Base-by-base conservation (phyloP, 2,329 filamentous ascomycete genomes). In the Colletotrichum sidae region DNA sequence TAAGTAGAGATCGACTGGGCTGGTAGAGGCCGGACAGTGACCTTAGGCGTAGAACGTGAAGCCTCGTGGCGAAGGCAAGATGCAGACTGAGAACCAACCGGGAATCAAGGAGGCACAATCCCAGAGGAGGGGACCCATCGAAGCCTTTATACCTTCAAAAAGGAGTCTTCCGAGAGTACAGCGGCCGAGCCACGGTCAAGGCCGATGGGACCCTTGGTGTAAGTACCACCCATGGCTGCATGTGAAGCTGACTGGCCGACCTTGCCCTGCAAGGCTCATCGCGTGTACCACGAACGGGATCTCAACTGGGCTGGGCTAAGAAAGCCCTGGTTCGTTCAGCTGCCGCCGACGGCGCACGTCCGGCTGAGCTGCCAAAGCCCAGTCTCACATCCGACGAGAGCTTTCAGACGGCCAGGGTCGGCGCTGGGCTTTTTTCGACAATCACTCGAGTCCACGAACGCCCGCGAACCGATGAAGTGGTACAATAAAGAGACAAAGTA, bases 1-100 rank as follows among this genome's bases (percentile, higher is more conserved):
- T 25, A 37, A 12, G 47, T 57, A 66, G 63, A 39, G 49, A 50
- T 63, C 58, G 63, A 63, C 63, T 63, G 42, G 52, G 57, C 42
- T 44, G 53, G 46, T 33, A 57, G 35, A 63, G 42, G 47, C 44
- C 58, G 33, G 53, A 44, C 33, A 34, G 17, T 49, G 58, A 50
- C 41, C 41, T 47, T 42, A 10, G 47, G 42, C 42, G 39, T 33
- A 62, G 53, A 57, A 41, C 11, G 42, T 34, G 50, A 53, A 47
- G 47, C 41, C 35, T 47, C 42, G 1, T 34, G 41, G 38, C 41
- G 37, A 63, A 53, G 58, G 53, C 33, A 34, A 57, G 63, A 66
- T 49, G 25, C 33, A 52, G 17, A 57, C 49, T 50, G 53, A 13
- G n/a, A 33, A 57, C 39, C 51, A 46, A 65, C 12, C 37, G 46